Percentiles rank a stretch among this genome's conserved stretches.
These are phyloP conservation scores for Theileria parva DNA, from an alignment of 169 alveolate species.

Conservation along the genomic window DNA sequence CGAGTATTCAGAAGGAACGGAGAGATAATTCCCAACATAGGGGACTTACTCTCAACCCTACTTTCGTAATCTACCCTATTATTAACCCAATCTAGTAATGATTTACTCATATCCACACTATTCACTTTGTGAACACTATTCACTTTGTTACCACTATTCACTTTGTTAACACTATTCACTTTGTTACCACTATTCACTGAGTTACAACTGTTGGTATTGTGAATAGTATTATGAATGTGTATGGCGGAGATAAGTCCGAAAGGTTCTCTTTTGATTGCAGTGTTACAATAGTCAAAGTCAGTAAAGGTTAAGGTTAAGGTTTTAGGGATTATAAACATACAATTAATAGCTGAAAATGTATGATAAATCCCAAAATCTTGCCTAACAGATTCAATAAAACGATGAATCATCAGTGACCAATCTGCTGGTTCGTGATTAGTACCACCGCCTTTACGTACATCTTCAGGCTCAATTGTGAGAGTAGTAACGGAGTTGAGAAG, in stretches of 20 bases:
- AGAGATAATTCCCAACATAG: neutral
- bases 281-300: conserved; percentile 36
- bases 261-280: conserved; percentile 46
- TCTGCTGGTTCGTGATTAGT: no score
- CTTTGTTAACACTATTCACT: neutral
- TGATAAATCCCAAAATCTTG: no score
- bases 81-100: no score
- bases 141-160: neutral
- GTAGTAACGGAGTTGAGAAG: neutral
- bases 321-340: no score
- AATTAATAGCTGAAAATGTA: no score
- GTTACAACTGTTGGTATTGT: neutral
- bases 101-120: neutral
- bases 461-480: no score
- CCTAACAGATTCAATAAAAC: neutral
- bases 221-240: no score
- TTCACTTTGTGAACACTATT: neutral
- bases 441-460: no score
- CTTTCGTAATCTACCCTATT: no score
- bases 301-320: conserved; percentile 3
- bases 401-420: neutral
- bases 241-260: conserved; percentile 27
- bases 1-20: neutral
- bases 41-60: neutral
- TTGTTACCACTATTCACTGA: neutral